Percentiles rank a stretch among this genome's conserved stretches.
These are phyloP conservation scores for Cryptococcus sp. DNA, from an alignment of 1,284 basidiomycete genomes.

Conservation along the genomic window DNA sequence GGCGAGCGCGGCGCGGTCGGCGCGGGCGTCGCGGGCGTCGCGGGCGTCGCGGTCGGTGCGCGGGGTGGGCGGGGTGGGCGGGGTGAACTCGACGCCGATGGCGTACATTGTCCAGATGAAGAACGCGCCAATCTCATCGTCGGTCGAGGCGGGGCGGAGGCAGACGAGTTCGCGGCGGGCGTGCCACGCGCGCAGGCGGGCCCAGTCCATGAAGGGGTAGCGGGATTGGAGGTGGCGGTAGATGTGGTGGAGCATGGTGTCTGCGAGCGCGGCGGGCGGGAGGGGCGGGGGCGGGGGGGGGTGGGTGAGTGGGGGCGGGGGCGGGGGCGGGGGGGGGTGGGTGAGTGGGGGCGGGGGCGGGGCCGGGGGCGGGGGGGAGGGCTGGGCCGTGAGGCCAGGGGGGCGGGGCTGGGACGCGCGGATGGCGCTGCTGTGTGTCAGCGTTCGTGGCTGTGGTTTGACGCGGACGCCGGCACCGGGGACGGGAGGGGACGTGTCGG, in stretches of 20 bases:
- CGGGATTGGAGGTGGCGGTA: constrained; percentile 17
- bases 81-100: constrained; percentile 10
- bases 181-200: constrained; percentile 12
- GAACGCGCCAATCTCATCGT: constrained; percentile 12
- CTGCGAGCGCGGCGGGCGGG: constrained; percentile 5
- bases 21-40: too few relatives aligned
- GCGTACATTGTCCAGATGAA: constrained; percentile 20
- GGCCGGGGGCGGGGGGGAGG: constrained; percentile 2
- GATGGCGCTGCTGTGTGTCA: background rate
- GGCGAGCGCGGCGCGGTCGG: constrained; percentile 9
- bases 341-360: constrained; percentile 13
- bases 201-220: constrained; percentile 19
- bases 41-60: too few relatives aligned
- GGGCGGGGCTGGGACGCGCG: background rate
- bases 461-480: too few relatives aligned
- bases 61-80: too few relatives aligned
- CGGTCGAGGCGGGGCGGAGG: background rate
- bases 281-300: constrained; percentile 11
- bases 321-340: too few relatives aligned
- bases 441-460: too few relatives aligned
- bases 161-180: constrained; percentile 2
- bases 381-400: constrained; percentile 8
- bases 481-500: too few relatives aligned
- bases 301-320: constrained; percentile 1
- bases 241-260: constrained; percentile 6